Evolutionary conservation across 1,284 basidiomycete genomes (phyloP).

Genomic region (Heterobasidion annosum): DNA sequence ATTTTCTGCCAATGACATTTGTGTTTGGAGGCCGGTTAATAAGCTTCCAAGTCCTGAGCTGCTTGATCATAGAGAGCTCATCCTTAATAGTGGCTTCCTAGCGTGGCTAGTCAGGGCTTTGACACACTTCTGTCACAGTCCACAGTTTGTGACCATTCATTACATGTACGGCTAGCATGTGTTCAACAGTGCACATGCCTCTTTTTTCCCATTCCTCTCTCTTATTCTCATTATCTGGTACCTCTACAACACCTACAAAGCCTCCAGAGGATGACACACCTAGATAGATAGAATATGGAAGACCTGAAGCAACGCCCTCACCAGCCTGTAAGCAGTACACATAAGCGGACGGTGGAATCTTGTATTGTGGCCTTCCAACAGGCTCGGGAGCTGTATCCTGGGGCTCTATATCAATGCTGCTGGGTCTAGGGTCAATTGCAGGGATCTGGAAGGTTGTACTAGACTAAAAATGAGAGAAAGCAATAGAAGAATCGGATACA

Average conservation of each 20-base stretch:
- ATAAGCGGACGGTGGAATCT: not conserved
- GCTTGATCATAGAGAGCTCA: no score
- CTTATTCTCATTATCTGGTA: no score
- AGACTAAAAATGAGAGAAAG: not conserved
- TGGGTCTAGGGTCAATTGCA: not conserved
- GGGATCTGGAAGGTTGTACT: not conserved
- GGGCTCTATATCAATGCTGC: not conserved
- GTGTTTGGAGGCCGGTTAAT: not conserved
- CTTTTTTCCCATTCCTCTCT: no score
- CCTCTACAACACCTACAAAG: not conserved
- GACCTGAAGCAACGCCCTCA: not conserved
- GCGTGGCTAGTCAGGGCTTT: no score
- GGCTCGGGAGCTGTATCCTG: not conserved
- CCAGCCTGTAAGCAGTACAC: not conserved
- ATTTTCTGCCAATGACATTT: not conserved
- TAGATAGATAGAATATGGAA: not conserved
- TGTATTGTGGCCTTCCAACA: not conserved
- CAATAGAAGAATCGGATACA: not conserved
- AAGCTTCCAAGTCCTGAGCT: not conserved
- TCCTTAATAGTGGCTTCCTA: no score
- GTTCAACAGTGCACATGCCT: no score
- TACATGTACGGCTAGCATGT: no score
- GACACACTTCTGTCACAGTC: no score
- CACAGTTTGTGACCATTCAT: no score
- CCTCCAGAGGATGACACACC: not conserved